Base-by-base conservation (phyloP, 2,329 filamentous ascomycete genomes). In the Albophoma yamanashiensis region DNA sequence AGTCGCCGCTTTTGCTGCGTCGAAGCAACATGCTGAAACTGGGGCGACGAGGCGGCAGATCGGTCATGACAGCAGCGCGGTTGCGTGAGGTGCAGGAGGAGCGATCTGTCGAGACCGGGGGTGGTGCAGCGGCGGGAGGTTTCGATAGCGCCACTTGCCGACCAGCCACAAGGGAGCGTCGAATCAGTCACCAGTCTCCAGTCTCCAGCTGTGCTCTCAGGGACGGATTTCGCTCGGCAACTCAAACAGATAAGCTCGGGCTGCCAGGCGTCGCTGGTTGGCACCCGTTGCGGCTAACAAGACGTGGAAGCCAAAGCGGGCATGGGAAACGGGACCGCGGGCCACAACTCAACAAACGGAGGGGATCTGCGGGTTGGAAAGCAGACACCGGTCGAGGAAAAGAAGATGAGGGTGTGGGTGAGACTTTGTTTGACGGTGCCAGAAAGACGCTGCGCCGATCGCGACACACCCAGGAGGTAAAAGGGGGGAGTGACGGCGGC, bases 1-100 rank as follows among this genome's bases (percentile, higher is more conserved):
- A 71, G 64, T 89, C 86, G 62, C 82, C 82, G 61, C 86, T 89
- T 71, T 89, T 89, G 70, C 82, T 82, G 66, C 87, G 83, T 73
- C 85, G 82, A 63, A 89, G 80, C 69, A 89, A 82, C 74, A 82
- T 81, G 68, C 79, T 78, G 74, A 82, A 75, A 68, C 77, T 81
- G 65, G 79, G 68, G 61, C 70, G 71, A 64, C 68, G 72, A 65
- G 69, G 66, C 59, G 53, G 60, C 38, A 65, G 62, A 66, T 66
- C 71, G 68, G 71, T 72, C 65, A 67, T 73, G 62, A 64, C 59
- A 61, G 60, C 61, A 47, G 60, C 62, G 63, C 61, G 53, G 59
- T 64, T 64, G 53, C 42, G 55, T 9, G 40, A 56, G 40, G 22
- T 45, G 39, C 39, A 43, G 57, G 56, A 56, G 43, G 67, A 64